A percentile compares a stretch with the other conserved stretches of the same genome.
Conservation (phyloP, 2,329 filamentous ascomycete species). For the Penicillium glabrum region DNA sequence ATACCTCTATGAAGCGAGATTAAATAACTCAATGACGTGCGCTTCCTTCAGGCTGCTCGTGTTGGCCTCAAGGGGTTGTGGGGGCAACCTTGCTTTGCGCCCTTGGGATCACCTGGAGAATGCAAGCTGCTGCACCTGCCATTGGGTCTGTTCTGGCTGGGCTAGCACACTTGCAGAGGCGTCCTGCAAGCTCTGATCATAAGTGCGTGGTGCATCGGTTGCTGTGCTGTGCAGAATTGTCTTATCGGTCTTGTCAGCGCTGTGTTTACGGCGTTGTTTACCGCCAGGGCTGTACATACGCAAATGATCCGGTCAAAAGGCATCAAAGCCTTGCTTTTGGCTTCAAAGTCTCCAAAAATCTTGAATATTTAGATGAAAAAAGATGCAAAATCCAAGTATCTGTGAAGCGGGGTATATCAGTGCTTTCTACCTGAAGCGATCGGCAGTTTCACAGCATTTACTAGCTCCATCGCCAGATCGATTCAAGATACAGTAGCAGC, state of each 20-base stretch:
- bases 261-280: background rate
- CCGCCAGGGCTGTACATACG: background rate
- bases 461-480: slow-evolving; percentile 1
- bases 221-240: background rate
- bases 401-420: background rate
- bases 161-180: background rate
- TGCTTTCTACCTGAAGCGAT: slow-evolving; percentile 2
- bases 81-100: slow-evolving; percentile 20
- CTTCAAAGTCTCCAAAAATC: background rate
- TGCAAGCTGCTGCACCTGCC: slow-evolving; percentile 3
- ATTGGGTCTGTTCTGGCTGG: slow-evolving; percentile 18
- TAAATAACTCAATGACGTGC: background rate
- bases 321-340: background rate
- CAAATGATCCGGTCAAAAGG: background rate
- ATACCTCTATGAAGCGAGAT: background rate
- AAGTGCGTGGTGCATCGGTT: background rate
- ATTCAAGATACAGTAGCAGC: background rate
- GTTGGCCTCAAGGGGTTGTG: slow-evolving; percentile 6
- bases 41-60: background rate
- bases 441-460: slow-evolving; percentile 8
- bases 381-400: background rate
- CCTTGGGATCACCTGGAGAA: slow-evolving; percentile 17
- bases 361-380: background rate
- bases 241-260: background rate
- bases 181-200: slow-evolving; percentile 6